These are phyloP conservation scores for Coemansia sp. DNA, from an alignment of 192 early-diverging fungal species.

Conservation along the genomic window DNA sequence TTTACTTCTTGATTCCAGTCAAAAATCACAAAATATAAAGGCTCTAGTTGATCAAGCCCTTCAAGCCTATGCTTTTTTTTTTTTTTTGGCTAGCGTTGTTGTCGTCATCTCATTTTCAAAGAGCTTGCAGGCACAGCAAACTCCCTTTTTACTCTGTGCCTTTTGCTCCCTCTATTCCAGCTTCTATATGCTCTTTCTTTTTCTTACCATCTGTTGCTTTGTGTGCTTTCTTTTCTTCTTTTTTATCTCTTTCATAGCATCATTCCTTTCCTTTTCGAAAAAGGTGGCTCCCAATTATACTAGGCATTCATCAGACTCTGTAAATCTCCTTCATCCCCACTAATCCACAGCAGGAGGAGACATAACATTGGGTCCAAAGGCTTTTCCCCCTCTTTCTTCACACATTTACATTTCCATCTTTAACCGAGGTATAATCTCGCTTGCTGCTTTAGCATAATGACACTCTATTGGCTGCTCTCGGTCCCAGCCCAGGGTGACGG, in stretches of 20 bases:
- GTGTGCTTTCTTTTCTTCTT: not conserved
- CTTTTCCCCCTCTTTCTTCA: not conserved
- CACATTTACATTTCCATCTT: not conserved
- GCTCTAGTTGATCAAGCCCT: too few relatives aligned
- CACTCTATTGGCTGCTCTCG: constrained; percentile 71
- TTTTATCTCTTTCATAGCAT: not conserved
- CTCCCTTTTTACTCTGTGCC: too few relatives aligned
- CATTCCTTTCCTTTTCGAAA: not conserved
- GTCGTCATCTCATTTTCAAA: too few relatives aligned
- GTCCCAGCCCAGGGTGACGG: constrained; percentile 86
- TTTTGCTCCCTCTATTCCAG: too few relatives aligned
- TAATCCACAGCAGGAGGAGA: too few relatives aligned
- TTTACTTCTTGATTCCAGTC: too few relatives aligned
- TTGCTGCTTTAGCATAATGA: constrained; percentile 17
- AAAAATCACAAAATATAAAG: too few relatives aligned
- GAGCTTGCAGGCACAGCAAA: too few relatives aligned
- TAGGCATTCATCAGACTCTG: not conserved
- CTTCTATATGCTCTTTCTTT: not conserved
- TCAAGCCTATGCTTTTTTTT: too few relatives aligned
- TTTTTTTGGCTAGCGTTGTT: too few relatives aligned
- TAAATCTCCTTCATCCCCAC: not conserved
- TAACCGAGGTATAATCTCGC: not conserved
- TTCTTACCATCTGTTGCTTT: not conserved
- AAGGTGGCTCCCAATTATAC: too few relatives aligned
- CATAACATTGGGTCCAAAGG: too few relatives aligned